phyloP scores from a whole-genome alignment of 345 rosid species.

The Brassica carinata region DNA sequence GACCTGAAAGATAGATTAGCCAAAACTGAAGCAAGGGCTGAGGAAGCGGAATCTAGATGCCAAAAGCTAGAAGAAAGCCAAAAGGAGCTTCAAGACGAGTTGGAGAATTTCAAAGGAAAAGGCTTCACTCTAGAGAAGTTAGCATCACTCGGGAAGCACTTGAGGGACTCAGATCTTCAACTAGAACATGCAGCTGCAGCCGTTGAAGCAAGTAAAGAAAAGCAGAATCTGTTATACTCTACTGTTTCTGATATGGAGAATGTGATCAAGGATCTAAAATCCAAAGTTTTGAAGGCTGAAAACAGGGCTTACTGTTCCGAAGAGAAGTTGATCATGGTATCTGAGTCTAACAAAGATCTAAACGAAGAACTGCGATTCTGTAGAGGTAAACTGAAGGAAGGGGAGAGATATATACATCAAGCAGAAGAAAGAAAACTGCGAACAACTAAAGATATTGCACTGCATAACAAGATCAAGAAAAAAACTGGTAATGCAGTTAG shows the following conservation, averaged over 20 bases:
- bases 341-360: constrained; percentile 77
- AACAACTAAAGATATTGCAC: constrained; percentile 64
- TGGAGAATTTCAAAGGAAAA: constrained; percentile 49
- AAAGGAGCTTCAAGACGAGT: constrained; percentile 54
- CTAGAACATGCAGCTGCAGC: constrained; percentile 80
- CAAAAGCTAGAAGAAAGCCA: constrained; percentile 50
- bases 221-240: constrained; percentile 62
- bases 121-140: constrained; percentile 55
- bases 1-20: constrained; percentile 52
- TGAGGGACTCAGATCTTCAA: constrained; percentile 65
- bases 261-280: constrained; percentile 73
- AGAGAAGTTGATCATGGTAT: constrained; percentile 69
- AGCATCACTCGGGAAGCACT: constrained; percentile 59
- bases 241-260: constrained; percentile 81
- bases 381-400: constrained; percentile 63
- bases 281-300: constrained; percentile 69
- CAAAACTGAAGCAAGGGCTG: constrained; percentile 55
- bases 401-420: constrained; percentile 65
- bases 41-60: constrained; percentile 56
- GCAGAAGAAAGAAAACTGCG: constrained; percentile 68
- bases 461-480: constrained; percentile 66
- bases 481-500: constrained; percentile 70
- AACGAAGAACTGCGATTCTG: constrained; percentile 63
- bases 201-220: constrained; percentile 85
- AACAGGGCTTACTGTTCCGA: constrained; percentile 70